Percentiles rank a stretch among this genome's conserved stretches.
These are phyloP conservation scores for Salix koriyanagi DNA, from an alignment of 345 rosid genomes.

Conservation along the genomic window DNA sequence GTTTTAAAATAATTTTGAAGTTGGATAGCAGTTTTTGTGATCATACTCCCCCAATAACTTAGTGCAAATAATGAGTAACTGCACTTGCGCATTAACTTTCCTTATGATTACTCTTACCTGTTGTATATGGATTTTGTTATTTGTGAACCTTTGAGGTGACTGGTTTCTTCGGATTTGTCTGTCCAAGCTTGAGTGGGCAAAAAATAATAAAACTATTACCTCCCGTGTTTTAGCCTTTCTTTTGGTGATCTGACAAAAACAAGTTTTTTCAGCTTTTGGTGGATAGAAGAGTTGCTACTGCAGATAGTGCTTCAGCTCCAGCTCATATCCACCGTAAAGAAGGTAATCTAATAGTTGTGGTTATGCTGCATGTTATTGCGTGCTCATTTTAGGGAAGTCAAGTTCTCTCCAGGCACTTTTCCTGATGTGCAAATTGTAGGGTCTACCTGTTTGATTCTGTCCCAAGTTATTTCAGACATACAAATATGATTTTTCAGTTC, in stretches of 20 bases:
- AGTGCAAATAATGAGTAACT: neutral
- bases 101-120: neutral
- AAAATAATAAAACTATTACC: neutral
- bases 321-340: constrained; percentile 38
- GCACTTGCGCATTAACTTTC: neutral
- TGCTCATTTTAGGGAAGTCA: neutral
- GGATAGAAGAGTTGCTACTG: constrained; percentile 14
- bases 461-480: neutral
- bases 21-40: neutral
- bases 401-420: neutral
- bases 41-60: neutral
- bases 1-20: neutral
- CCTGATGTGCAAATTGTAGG: neutral
- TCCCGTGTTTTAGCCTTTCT: neutral
- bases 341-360: constrained; percentile 31
- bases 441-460: neutral
- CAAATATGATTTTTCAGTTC: neutral
- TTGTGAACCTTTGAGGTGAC: neutral
- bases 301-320: constrained; percentile 24
- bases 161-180: neutral
- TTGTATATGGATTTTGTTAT: neutral
- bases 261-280: constrained; percentile 29
- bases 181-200: neutral
- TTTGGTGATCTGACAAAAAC: neutral
- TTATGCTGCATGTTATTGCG: neutral